These are phyloP conservation scores for Scalesia atractyloides DNA, from an alignment of 129 eudicot species.

Conservation along the genomic window DNA sequence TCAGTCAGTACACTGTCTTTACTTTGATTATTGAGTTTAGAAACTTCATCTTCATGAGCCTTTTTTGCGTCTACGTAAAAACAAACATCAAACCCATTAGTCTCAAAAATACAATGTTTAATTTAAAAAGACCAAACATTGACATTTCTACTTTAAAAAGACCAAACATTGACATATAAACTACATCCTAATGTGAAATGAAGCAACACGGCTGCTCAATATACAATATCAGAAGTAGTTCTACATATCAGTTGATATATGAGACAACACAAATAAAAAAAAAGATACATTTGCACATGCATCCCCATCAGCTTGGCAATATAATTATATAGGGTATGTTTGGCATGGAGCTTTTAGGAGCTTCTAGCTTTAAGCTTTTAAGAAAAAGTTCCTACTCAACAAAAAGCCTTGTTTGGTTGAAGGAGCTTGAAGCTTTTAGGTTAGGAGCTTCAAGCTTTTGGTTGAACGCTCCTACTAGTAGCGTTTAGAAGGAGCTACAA, in stretches of 20 bases:
- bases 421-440: no score
- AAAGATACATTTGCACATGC: no score
- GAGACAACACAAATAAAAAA: background rate
- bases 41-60: constrained; percentile 29
- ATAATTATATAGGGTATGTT: no score
- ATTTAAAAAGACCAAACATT: constrained; percentile 10
- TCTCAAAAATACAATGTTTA: background rate
- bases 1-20: background rate
- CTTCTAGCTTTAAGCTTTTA: no score
- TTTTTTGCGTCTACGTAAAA: constrained; percentile 38
- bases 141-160: background rate
- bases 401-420: no score
- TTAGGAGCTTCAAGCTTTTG: no score
- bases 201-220: background rate
- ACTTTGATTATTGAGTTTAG: background rate
- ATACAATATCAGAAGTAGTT: background rate
- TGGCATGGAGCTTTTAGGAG: no score
- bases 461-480: no score
- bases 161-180: constrained; percentile 9
- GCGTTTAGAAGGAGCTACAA: no score
- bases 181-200: constrained; percentile 6
- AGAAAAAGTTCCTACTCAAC: no score
- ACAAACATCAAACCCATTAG: constrained; percentile 17
- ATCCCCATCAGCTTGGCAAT: no score
- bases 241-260: constrained; percentile 1